These are phyloP conservation scores for Linum usitatissimum DNA, from an alignment of 345 rosid genomes.

Conservation along the genomic window DNA sequence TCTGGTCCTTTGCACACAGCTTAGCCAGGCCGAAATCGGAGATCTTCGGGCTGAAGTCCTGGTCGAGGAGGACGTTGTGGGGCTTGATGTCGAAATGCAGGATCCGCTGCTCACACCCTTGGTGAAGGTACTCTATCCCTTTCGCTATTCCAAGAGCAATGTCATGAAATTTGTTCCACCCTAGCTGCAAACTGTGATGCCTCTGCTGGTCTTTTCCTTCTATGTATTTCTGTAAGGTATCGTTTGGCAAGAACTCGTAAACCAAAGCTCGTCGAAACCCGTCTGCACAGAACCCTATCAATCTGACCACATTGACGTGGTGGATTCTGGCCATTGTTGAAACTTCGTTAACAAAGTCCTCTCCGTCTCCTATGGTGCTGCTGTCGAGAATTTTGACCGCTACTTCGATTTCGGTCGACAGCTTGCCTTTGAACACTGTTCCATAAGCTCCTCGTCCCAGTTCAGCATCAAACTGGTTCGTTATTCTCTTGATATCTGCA, in stretches of 20 bases:
- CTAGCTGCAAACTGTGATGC: not conserved
- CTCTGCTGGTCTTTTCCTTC: not conserved
- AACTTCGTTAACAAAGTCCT: conserved; percentile 3
- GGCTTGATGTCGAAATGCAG: conserved; percentile 15
- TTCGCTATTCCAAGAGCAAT: conserved; percentile 17
- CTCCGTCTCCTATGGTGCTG: not conserved
- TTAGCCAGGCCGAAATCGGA: conserved; percentile 19
- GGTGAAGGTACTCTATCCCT: conserved; percentile 18
- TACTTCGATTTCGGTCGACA: not conserved
- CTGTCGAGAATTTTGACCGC: not conserved
- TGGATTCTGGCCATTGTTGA: conserved; percentile 8
- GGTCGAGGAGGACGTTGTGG: conserved; percentile 8
- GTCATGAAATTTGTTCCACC: conserved; percentile 14
- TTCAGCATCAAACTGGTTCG: not conserved
- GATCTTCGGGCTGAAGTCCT: conserved; percentile 14
- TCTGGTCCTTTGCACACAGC: conserved; percentile 7
- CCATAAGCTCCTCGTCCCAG: conserved; percentile 2
- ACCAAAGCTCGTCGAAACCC: conserved; percentile 5
- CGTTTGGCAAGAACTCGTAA: conserved; percentile 5
- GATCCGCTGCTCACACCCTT: conserved; percentile 16
- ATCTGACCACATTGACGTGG: conserved; percentile 12
- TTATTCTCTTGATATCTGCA: conserved; percentile 4
- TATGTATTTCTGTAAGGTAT: conserved; percentile 4
- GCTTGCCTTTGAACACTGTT: conserved; percentile 7
- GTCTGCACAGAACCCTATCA: conserved; percentile 9